Conservation (phyloP, 768 basidiomycete genomes). For the Tricholoma flavovirens region DNA sequence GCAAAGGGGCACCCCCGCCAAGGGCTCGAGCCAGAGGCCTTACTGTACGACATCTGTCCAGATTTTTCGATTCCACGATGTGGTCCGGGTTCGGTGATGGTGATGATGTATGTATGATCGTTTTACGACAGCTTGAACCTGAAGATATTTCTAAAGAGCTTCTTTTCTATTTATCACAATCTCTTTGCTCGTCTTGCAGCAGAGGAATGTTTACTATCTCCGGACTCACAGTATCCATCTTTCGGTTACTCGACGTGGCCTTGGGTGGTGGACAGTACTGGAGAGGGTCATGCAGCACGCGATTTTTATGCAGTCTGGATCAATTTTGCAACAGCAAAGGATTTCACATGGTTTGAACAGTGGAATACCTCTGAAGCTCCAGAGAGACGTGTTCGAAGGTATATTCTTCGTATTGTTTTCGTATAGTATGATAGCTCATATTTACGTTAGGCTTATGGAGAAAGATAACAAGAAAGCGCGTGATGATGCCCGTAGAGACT, state of each 20-base stretch:
- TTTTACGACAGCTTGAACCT: neutral
- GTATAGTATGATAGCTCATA: neutral
- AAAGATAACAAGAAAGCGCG: conserved; percentile 92
- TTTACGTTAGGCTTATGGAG: conserved; percentile 70
- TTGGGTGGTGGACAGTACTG: conserved; percentile 51
- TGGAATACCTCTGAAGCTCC: conserved; percentile 84
- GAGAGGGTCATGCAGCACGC: conserved; percentile 47
- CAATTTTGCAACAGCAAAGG: conserved; percentile 82
- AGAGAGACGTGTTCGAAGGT: conserved; percentile 80
- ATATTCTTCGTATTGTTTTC: neutral
- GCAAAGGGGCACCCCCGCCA: conserved; percentile 56
- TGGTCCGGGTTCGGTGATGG: conserved; percentile 65
- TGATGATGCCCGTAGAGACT: conserved; percentile 83
- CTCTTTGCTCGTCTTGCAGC: conserved; percentile 77
- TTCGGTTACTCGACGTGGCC: conserved; percentile 79
- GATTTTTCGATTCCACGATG: conserved; percentile 73
- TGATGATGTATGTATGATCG: conserved; percentile 41
- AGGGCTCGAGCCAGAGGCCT: conserved; percentile 65
- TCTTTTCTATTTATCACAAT: conserved; percentile 85
- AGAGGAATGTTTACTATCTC: conserved; percentile 59
- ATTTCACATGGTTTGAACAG: conserved; percentile 82
- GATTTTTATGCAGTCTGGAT: conserved; percentile 84
- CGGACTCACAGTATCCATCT: conserved; percentile 55
- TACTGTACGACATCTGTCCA: conserved; percentile 71
- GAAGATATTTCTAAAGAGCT: conserved; percentile 49